phyloP scores from a whole-genome alignment of 2,329 filamentous ascomycete genomes.

The Fusarium concolor region DNA sequence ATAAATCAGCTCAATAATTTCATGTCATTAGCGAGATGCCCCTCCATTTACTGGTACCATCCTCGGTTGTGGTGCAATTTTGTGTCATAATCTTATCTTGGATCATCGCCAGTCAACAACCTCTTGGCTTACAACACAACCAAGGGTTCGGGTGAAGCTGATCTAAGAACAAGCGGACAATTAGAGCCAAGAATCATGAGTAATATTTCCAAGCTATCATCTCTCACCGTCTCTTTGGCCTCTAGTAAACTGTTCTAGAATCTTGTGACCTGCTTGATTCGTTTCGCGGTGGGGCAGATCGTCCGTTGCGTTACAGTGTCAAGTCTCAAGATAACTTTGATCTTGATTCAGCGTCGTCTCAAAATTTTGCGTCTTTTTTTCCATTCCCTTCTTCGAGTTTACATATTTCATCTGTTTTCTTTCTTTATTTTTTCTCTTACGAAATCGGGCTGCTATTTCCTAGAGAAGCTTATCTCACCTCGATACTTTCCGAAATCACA shows the following conservation, averaged over 20 bases:
- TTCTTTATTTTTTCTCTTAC: not conserved
- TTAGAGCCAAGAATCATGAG: not conserved
- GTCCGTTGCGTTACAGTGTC: conserved; percentile 33
- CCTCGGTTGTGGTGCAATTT: not conserved
- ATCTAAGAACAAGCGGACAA: not conserved
- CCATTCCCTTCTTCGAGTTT: not conserved
- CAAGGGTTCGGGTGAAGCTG: not conserved
- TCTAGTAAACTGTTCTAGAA: conserved; percentile 25
- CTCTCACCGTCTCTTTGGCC: conserved; percentile 33
- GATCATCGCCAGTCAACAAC: not conserved
- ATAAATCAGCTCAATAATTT: not conserved
- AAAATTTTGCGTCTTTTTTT: not conserved
- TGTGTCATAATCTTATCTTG: not conserved
- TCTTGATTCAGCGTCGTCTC: conserved; percentile 8
- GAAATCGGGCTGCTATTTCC: not conserved
- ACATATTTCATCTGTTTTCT: not conserved
- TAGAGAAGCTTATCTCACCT: conserved; percentile 24
- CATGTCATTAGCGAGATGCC: not conserved
- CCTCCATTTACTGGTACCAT: not conserved
- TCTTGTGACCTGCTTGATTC: conserved; percentile 40
- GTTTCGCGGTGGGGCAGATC: conserved; percentile 39
- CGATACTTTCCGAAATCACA: conserved; percentile 20
- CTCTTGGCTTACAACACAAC: not conserved
- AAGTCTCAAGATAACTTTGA: conserved; percentile 29
- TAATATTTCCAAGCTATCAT: not conserved